These are phyloP conservation scores for Tolypocladium guangdongense DNA, from an alignment of 2,329 filamentous ascomycete species.

Conservation along the genomic window DNA sequence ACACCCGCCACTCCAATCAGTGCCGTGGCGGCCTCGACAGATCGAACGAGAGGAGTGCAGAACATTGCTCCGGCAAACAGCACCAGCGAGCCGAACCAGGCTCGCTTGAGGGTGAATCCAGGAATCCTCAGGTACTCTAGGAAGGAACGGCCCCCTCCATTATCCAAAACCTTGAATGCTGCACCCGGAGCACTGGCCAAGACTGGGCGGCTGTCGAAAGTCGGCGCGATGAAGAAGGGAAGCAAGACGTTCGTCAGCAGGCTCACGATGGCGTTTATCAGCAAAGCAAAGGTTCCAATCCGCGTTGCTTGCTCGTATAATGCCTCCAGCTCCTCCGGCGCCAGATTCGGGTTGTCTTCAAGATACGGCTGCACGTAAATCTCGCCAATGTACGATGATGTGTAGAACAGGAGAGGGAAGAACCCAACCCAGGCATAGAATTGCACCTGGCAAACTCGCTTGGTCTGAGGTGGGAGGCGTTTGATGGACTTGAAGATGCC, in stretches of 20 bases:
- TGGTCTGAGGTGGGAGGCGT: slow-evolving; percentile 70
- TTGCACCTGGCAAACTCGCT: slow-evolving; percentile 70
- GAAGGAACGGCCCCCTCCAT: slow-evolving; percentile 26
- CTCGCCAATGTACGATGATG: slow-evolving; percentile 85
- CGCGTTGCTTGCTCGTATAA: slow-evolving; percentile 80
- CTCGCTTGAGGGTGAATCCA: slow-evolving; percentile 74
- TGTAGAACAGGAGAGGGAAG: slow-evolving; percentile 94
- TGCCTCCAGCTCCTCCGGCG: slow-evolving; percentile 61
- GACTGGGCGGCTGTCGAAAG: slow-evolving; percentile 46
- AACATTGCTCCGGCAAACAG: slow-evolving; percentile 76
- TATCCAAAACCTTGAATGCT: slow-evolving; percentile 7
- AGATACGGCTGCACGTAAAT: slow-evolving; percentile 83
- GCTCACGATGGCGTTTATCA: slow-evolving; percentile 80
- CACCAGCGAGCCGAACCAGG: slow-evolving; percentile 79
- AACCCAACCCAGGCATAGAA: slow-evolving; percentile 89
- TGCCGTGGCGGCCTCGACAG: slow-evolving; percentile 59
- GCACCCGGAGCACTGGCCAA: slow-evolving; percentile 15
- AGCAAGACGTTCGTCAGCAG: slow-evolving; percentile 72
- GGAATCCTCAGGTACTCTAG: slow-evolving; percentile 62
- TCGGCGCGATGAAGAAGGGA: slow-evolving; percentile 75
- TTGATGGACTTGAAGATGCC: slow-evolving; percentile 67
- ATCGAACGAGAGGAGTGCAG: slow-evolving; percentile 67
- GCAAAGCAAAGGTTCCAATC: slow-evolving; percentile 77
- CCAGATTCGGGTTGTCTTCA: slow-evolving; percentile 65
- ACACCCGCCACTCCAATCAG: slow-evolving; percentile 77